These are phyloP conservation scores for Raphanus raphanistrum DNA, from an alignment of 345 rosid species.

Conservation along the genomic window DNA sequence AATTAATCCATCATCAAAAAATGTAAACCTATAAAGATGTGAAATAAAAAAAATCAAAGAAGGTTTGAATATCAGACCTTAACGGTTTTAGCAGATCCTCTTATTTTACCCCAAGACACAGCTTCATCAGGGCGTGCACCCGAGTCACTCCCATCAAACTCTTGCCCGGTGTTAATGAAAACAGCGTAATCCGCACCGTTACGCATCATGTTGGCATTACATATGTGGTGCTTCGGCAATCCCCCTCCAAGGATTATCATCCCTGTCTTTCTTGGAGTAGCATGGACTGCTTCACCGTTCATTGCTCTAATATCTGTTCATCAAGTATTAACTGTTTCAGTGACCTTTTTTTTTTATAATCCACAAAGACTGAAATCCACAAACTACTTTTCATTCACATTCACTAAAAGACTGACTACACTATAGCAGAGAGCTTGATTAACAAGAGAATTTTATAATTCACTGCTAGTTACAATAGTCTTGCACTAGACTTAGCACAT, in stretches of 20 bases:
- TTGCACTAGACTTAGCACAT: background rate
- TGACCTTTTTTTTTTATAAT: background rate
- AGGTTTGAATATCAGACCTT: constrained; percentile 50
- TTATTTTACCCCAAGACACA: constrained; percentile 93
- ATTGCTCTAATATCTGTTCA: constrained; percentile 76
- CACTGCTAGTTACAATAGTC: background rate
- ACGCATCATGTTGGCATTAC: constrained; percentile 98
- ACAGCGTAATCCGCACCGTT: constrained; percentile 92
- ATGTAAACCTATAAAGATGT: background rate
- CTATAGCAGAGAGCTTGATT: background rate
- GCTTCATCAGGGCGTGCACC: constrained; percentile 98
- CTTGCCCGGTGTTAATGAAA: constrained; percentile 88
- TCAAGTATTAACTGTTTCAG: background rate
- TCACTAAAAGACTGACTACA: background rate
- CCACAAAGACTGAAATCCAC: background rate
- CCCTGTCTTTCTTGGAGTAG: constrained; percentile 76
- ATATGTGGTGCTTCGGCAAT: constrained; percentile 91
- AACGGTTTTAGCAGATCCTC: constrained; percentile 75
- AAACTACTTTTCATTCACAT: background rate
- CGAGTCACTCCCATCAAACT: constrained; percentile 96
- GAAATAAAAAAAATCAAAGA: background rate
- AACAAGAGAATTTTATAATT: background rate
- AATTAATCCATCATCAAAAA: background rate
- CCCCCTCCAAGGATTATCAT: constrained; percentile 94
- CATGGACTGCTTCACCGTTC: constrained; percentile 84